These are phyloP conservation scores for Solanum hybrid DNA, from an alignment of 305 asterid species.

Conservation along the genomic window DNA sequence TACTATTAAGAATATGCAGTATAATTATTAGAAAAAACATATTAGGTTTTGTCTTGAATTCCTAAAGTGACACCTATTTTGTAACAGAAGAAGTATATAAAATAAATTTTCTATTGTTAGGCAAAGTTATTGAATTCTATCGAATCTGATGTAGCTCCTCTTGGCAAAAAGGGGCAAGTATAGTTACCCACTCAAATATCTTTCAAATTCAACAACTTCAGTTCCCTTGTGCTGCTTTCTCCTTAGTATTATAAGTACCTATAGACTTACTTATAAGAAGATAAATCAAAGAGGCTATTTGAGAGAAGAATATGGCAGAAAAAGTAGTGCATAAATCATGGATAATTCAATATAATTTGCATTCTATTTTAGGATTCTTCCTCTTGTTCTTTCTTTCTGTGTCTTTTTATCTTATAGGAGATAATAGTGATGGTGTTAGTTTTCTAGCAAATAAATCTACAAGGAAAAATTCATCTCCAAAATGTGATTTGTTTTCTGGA, in stretches of 20 bases:
- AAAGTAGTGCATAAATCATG: constrained; percentile 3
- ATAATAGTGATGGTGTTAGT: background rate
- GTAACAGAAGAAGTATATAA: no score
- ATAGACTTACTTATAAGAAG: background rate
- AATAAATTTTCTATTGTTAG: no score
- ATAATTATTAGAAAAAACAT: no score
- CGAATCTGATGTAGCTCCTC: no score
- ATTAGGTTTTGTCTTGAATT: no score
- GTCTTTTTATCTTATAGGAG: constrained; percentile 11
- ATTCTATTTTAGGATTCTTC: constrained; percentile 12
- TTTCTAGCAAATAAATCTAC: background rate
- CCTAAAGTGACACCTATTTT: background rate
- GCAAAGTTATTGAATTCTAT: background rate
- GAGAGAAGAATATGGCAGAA: background rate
- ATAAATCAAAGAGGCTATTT: background rate
- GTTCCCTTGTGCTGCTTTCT: background rate
- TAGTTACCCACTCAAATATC: background rate
- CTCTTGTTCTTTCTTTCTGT: constrained; percentile 6
- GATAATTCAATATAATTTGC: constrained; percentile 7
- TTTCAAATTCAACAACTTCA: background rate
- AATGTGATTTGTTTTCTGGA: constrained; percentile 32
- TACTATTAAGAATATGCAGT: background rate
- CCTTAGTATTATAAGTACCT: background rate
- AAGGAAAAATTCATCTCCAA: background rate
- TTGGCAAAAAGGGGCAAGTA: background rate